Evolutionary conservation across 441 rosid genomes (phyloP).

Genomic region (Biscutella auriculata): DNA sequence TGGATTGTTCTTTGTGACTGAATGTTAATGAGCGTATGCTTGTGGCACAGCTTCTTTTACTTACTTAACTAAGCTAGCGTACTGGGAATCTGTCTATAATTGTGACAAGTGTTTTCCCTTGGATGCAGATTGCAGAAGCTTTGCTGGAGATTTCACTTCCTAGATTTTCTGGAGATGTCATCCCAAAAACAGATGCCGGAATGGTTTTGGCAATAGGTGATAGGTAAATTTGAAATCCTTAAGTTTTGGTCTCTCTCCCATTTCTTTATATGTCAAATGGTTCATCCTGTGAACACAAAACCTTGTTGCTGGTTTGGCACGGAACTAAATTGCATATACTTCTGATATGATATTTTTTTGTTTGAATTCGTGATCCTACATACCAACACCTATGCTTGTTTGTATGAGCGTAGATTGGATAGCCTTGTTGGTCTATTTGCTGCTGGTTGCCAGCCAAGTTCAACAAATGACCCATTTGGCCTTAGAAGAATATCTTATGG

Average conservation of each 20-base stretch:
- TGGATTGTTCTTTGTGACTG: constrained; percentile 5
- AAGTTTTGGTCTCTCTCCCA: not conserved
- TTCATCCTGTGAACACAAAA: not conserved
- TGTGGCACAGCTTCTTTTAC: not conserved
- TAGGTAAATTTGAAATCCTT: constrained; percentile 39
- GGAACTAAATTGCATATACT: not conserved
- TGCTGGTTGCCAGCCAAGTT: constrained; percentile 96
- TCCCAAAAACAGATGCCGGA: constrained; percentile 82
- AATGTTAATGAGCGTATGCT: not conserved
- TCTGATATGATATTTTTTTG: not conserved
- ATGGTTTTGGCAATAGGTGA: constrained; percentile 82
- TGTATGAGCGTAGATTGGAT: constrained; percentile 55
- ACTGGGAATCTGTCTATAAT: not conserved
- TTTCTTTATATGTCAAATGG: not conserved
- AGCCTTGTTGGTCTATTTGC: constrained; percentile 91
- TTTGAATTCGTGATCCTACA: not conserved
- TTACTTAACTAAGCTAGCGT: not conserved
- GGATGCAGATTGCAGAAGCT: constrained; percentile 77
- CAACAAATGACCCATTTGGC: constrained; percentile 90
- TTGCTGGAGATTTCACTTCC: constrained; percentile 82
- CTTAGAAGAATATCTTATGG: constrained; percentile 89
- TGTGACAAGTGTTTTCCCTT: constrained; percentile 1
- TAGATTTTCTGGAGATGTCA: constrained; percentile 77
- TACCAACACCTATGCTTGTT: not conserved
- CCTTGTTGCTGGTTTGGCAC: not conserved